Evolutionary conservation across 768 basidiomycete species (phyloP), one percentile per base, ranked within the genome.

Genomic region (Thelephora ganbajun): DNA sequence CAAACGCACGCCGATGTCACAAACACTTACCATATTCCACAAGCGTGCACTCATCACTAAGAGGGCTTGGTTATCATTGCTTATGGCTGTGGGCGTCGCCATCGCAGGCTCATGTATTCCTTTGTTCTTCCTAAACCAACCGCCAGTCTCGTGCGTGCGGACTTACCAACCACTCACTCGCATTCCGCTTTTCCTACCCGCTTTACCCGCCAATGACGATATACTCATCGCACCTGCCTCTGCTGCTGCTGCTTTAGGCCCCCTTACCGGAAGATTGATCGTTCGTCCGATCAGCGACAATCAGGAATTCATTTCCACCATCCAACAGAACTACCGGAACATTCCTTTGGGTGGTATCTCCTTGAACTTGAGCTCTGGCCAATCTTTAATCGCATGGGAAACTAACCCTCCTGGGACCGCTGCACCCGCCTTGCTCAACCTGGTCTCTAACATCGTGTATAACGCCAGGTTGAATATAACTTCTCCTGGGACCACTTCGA

Each of bases 1-100:
- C 6, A 55, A 68, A 23, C 68, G 71, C 11, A 76, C 77, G 2
- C 76, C 80, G 5, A 65, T 80, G 51, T 63, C 63, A 18, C 85
- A 88, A 57, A 79, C 83, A 0, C 60, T 77, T 47, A 85, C 82
- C 0, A 82, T 89, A 48, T 79, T 84, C 65, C 66, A 77, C 54
- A 88, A 89, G 59, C 77, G 86, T 3, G 56, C 66, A 4, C 63
- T 86, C 19, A 72, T 88, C 44, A 66, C 74, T 0, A 72, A 74
- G 18, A 71, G 80, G 35, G 79, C 77, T 51, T 89, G 83, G 83
- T 59, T 89, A 14, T 71, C 79, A 0, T 78, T 77, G 1, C 39
- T 75, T 6, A 65, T 88, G 11, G 73, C 37, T 76, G 50, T 59
- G 13, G 33, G 58, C 19, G 54, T 68, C n/a, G 65, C 63, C n/a